Conservation (phyloP, 23 red algal genomes). For the Gracilaria domingensis region DNA sequence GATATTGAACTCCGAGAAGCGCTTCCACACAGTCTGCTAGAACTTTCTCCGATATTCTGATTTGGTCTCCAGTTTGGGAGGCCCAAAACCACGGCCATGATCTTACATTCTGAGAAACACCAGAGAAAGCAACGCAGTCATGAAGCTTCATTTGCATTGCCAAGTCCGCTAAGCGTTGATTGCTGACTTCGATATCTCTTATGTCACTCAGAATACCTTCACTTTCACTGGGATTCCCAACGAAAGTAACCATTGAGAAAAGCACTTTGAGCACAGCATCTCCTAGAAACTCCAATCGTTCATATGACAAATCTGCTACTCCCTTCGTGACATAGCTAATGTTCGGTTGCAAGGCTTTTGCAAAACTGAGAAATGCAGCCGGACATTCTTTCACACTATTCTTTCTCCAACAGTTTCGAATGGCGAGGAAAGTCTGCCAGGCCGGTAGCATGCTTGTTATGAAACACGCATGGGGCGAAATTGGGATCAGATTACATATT, state of each 20-base stretch:
- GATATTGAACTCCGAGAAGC: slow-evolving; percentile 67
- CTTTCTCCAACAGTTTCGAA: slow-evolving; percentile 57
- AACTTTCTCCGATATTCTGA: slow-evolving; percentile 56
- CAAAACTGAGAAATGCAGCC: slow-evolving; percentile 41
- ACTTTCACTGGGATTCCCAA: slow-evolving; percentile 42
- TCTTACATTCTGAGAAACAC: slow-evolving; percentile 57
- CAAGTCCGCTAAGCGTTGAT: slow-evolving; percentile 59
- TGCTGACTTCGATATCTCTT: slow-evolving; percentile 74
- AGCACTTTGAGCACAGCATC: slow-evolving; percentile 77
- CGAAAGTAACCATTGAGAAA: slow-evolving; percentile 66
- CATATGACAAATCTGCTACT: slow-evolving; percentile 60
- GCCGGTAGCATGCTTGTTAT: slow-evolving; percentile 50
- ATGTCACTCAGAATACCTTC: slow-evolving; percentile 66
- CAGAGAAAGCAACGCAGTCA: slow-evolving; percentile 63
- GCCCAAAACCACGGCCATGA: slow-evolving; percentile 82
- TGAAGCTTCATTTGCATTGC: slow-evolving; percentile 72
- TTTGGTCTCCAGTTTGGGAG: slow-evolving; percentile 26
- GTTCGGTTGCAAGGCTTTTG: slow-evolving; percentile 63
- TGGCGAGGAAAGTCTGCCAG: slow-evolving; percentile 68
- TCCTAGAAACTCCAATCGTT: slow-evolving; percentile 76
- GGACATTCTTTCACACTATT: slow-evolving; percentile 33
- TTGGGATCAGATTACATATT: slow-evolving; percentile 34
- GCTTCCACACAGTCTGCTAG: slow-evolving; percentile 81
- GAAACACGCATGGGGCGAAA: slow-evolving; percentile 42
- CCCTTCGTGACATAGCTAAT: slow-evolving; percentile 45